Conservation (phyloP, 768 basidiomycete species). For the Phanerochaete carnosa region DNA sequence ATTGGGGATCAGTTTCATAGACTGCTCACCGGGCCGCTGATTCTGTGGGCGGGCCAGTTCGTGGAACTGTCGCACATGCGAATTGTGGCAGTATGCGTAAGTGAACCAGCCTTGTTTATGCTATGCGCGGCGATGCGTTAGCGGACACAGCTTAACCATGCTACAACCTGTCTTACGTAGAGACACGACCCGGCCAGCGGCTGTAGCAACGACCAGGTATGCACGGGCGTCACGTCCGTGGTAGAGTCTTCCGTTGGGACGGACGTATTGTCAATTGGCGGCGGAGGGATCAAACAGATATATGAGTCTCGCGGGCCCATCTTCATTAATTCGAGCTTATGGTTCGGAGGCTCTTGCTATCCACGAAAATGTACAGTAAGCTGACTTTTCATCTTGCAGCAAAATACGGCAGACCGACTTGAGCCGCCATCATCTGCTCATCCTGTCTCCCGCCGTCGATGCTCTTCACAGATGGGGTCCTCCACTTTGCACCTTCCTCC, state of each 20-base stretch:
- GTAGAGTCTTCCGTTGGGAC: constrained; percentile 50
- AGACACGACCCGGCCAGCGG: constrained; percentile 79
- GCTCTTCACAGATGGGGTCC: constrained; percentile 44
- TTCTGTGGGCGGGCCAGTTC: constrained; percentile 66
- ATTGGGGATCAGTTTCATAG: too few relatives aligned
- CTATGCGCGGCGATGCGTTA: constrained; percentile 33
- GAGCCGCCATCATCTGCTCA: constrained; percentile 21
- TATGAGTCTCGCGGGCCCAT: constrained; percentile 68
- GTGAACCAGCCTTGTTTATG: constrained; percentile 94
- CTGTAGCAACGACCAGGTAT: constrained; percentile 80
- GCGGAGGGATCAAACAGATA: constrained; percentile 74
- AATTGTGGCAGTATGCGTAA: constrained; percentile 94
- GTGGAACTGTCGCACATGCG: constrained; percentile 94
- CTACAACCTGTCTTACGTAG: constrained; percentile 48
- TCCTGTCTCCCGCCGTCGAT: constrained; percentile 54
- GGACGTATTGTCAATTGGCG: constrained; percentile 44
- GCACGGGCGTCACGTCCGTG: constrained; percentile 61
- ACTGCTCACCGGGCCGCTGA: constrained; percentile 57
- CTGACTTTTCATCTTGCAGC: neutral
- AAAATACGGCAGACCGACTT: constrained; percentile 12
- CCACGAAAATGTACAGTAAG: constrained; percentile 2
- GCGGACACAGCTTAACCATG: neutral
- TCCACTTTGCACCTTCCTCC: constrained; percentile 39
- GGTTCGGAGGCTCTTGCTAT: constrained; percentile 26
- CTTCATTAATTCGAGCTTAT: constrained; percentile 71